These are phyloP conservation scores for Mrakia gelida DNA, from an alignment of 768 basidiomycete genomes.

Conservation along the genomic window DNA sequence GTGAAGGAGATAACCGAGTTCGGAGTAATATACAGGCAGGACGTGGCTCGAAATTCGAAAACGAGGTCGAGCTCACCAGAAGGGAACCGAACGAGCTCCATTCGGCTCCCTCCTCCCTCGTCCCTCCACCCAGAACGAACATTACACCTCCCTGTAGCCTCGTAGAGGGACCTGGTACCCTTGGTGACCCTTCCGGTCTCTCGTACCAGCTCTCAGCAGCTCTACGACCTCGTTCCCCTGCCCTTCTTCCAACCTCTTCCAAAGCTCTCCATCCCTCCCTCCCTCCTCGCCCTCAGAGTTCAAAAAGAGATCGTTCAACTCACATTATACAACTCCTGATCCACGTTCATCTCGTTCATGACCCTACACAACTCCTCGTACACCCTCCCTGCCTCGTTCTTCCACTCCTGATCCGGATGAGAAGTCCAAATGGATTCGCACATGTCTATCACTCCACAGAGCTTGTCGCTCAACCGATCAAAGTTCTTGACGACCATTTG, in stretches of 20 bases:
- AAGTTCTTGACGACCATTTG: constrained; percentile 88
- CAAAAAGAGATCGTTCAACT: constrained; percentile 59
- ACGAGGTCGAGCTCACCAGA: too few relatives aligned
- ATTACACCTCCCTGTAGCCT: too few relatives aligned
- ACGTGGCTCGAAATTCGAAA: too few relatives aligned
- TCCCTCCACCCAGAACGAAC: too few relatives aligned
- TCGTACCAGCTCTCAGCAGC: too few relatives aligned
- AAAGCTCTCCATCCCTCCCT: not conserved
- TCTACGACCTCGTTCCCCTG: too few relatives aligned
- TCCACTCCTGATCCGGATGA: constrained; percentile 82
- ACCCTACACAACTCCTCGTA: constrained; percentile 92
- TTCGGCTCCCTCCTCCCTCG: too few relatives aligned
- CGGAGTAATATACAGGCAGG: too few relatives aligned
- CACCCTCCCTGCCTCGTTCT: constrained; percentile 73
- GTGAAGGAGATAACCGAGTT: too few relatives aligned
- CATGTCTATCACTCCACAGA: constrained; percentile 94
- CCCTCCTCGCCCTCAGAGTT: constrained; percentile 46
- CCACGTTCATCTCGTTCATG: constrained; percentile 95
- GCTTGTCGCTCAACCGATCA: constrained; percentile 89
- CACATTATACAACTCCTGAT: constrained; percentile 84
- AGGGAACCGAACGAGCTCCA: too few relatives aligned
- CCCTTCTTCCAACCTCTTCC: not conserved
- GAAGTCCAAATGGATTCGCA: constrained; percentile 90
- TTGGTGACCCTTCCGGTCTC: too few relatives aligned
- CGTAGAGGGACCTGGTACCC: too few relatives aligned